Percentiles rank a stretch among this genome's conserved stretches.
Conservation (phyloP, 2,329 filamentous ascomycete species). For the Cryphonectria japonica region DNA sequence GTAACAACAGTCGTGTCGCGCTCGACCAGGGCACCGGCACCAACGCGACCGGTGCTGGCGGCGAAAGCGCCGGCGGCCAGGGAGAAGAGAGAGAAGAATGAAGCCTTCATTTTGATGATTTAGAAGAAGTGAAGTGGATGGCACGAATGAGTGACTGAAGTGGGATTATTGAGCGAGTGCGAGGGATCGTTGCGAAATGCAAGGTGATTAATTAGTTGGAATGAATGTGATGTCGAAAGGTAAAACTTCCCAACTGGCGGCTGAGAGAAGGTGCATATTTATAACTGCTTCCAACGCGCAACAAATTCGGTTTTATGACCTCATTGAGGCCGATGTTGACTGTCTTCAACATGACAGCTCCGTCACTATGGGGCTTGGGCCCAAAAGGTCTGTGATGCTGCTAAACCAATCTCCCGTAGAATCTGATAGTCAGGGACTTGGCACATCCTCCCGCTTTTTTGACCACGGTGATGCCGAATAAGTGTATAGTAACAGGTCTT, state of each 20-base stretch:
- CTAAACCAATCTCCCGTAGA: background rate
- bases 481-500: background rate
- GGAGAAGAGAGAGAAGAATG: conserved; percentile 33
- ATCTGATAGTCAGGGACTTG: conserved; percentile 9
- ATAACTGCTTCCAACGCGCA: background rate
- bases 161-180: conserved; percentile 5
- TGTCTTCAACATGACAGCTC: background rate
- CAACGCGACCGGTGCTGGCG: conserved; percentile 30
- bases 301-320: background rate
- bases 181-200: background rate
- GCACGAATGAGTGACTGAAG: conserved; percentile 9
- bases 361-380: background rate
- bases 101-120: conserved; percentile 34
- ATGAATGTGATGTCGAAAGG: background rate
- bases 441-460: background rate
- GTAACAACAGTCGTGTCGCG: conserved; percentile 33
- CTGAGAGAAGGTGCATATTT: background rate
- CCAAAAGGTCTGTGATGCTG: background rate
- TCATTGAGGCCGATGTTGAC: background rate
- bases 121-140: background rate
- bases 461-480: background rate
- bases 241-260: background rate
- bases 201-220: background rate
- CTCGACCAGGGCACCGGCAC: conserved; percentile 26
- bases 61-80: conserved; percentile 34